Evolutionary conservation across 352 stramenopile genomes (phyloP).

Genomic region (Globisporangium polare): DNA sequence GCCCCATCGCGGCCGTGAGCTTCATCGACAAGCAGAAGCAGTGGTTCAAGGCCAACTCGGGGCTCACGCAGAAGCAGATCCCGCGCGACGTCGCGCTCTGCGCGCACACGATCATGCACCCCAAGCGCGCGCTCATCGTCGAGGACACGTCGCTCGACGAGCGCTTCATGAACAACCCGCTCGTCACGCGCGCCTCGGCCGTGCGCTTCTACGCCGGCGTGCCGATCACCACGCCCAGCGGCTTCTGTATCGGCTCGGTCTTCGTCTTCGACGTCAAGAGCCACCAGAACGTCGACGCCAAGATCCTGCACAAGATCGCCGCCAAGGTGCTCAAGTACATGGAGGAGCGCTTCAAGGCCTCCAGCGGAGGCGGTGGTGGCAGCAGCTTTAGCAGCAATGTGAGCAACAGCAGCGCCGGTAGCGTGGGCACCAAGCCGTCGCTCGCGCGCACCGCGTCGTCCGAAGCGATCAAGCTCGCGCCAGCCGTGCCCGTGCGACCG

Average conservation of each 20-base stretch:
- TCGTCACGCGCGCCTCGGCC: constrained; percentile 76
- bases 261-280: constrained; percentile 87
- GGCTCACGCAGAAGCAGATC: constrained; percentile 81
- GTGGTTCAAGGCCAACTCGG: constrained; percentile 86
- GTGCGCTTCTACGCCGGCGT: constrained; percentile 84
- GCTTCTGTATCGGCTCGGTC: constrained; percentile 79
- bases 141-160: constrained; percentile 81
- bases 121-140: constrained; percentile 75
- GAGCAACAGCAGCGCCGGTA: constrained; percentile 13
- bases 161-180: constrained; percentile 79
- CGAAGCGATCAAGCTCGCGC: constrained; percentile 1
- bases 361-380: constrained; percentile 11
- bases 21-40: constrained; percentile 87
- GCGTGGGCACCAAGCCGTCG: constrained; percentile 10
- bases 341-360: constrained; percentile 72
- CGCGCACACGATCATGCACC: constrained; percentile 85
- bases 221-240: constrained; percentile 71
- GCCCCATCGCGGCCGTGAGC: constrained; percentile 78
- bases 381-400: constrained; percentile 16
- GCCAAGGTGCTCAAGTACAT: constrained; percentile 88
- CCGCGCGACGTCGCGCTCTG: constrained; percentile 79
- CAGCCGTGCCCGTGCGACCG: constrained; percentile 19
- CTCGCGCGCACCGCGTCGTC: constrained; percentile 29
- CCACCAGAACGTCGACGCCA: constrained; percentile 69
- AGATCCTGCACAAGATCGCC: constrained; percentile 84